Evolutionary conservation across 139 green algal genomes (phyloP).

Genomic region (Klebsormidium nitens): DNA sequence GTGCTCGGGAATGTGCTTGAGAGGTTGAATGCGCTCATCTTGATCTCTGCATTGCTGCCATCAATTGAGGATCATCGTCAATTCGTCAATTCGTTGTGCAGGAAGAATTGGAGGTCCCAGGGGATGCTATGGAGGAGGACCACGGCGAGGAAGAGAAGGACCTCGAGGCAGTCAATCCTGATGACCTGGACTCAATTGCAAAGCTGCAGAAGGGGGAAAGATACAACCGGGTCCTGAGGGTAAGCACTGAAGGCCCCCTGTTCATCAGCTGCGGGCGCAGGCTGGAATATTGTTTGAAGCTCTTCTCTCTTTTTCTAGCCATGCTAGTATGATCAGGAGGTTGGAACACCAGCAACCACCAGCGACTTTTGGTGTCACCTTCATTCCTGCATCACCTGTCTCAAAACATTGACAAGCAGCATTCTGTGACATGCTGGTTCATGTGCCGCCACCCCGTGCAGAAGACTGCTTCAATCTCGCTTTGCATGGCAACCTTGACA

Average conservation of each 20-base stretch:
- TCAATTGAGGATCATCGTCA: neutral
- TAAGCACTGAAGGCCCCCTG: neutral
- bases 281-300: neutral
- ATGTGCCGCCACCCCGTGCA: too few relatives aligned
- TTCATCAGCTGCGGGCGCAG: neutral
- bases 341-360: neutral
- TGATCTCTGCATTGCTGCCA: neutral
- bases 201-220: slow-evolving; percentile 53
- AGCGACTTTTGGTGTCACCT: neutral
- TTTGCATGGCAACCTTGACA: too few relatives aligned
- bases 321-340: neutral
- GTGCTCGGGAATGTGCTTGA: neutral
- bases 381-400: neutral
- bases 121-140: slow-evolving; percentile 16
- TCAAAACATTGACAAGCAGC: neutral
- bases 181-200: slow-evolving; percentile 62
- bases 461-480: too few relatives aligned
- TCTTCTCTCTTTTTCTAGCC: neutral
- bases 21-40: neutral
- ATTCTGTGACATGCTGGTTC: too few relatives aligned
- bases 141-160: slow-evolving; percentile 41
- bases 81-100: neutral
- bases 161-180: slow-evolving; percentile 64
- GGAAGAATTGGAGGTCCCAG: neutral
- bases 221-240: slow-evolving; percentile 54